These are phyloP conservation scores for Curvularia lunata DNA, from an alignment of 2,329 filamentous ascomycete genomes.

Conservation along the genomic window DNA sequence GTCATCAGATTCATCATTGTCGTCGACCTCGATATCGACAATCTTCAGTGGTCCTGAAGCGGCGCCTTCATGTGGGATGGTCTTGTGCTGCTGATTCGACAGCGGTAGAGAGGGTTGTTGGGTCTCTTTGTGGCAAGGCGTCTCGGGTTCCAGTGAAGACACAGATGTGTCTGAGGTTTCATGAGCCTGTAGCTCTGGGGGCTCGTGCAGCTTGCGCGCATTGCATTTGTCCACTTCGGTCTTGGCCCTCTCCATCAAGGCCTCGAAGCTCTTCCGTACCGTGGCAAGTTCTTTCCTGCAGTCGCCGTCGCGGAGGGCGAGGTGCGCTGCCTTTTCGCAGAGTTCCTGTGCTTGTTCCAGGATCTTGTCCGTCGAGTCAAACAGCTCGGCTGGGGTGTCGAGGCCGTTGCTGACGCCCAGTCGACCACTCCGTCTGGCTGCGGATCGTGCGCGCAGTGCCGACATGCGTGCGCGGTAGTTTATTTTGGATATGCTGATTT, in stretches of 20 bases:
- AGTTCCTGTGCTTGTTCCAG: slow-evolving; percentile 80
- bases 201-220: slow-evolving; percentile 24
- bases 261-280: slow-evolving; percentile 68
- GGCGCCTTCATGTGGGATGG: slow-evolving; percentile 9
- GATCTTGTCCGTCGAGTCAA: slow-evolving; percentile 75
- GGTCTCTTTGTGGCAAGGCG: slow-evolving; percentile 24
- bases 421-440: slow-evolving; percentile 22
- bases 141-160: slow-evolving; percentile 24
- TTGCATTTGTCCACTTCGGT: slow-evolving; percentile 42
- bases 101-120: slow-evolving; percentile 20
- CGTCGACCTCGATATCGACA: slow-evolving; percentile 47
- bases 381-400: slow-evolving; percentile 34
- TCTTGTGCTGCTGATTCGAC: slow-evolving; percentile 15
- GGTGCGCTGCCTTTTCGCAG: slow-evolving; percentile 86
- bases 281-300: slow-evolving; percentile 77
- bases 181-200: slow-evolving; percentile 20
- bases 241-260: slow-evolving; percentile 67
- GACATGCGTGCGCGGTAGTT: slow-evolving; percentile 46
- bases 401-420: slow-evolving; percentile 15
- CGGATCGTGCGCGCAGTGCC: slow-evolving; percentile 39
- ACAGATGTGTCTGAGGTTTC: slow-evolving; percentile 27
- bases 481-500: slow-evolving; percentile 42
- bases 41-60: slow-evolving; percentile 24
- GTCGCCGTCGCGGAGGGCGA: slow-evolving; percentile 86
- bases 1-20: slow-evolving; percentile 42